Conservation (phyloP, 371 early-diverging fungal genomes). For the Syncephalis plumigaleata region DNA sequence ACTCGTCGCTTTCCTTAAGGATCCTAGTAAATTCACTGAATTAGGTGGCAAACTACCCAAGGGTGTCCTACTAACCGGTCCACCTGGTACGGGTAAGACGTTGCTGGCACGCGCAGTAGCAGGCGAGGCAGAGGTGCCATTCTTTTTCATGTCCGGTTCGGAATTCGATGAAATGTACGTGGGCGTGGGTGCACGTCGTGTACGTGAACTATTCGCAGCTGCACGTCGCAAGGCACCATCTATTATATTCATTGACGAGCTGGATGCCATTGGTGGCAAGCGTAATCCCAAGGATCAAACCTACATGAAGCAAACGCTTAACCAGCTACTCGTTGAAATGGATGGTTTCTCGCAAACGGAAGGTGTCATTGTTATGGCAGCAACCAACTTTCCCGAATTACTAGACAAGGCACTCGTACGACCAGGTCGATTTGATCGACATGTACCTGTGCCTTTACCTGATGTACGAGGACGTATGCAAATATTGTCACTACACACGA, state of each 20-base stretch:
- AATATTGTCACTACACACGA: slow-evolving; percentile 82
- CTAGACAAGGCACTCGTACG: slow-evolving; percentile 94
- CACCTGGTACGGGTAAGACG: slow-evolving; percentile 92
- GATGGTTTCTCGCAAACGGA: slow-evolving; percentile 90
- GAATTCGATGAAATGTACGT: slow-evolving; percentile 56
- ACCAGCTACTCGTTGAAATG: slow-evolving; percentile 89
- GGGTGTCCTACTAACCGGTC: slow-evolving; percentile 98
- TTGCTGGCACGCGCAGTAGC: slow-evolving; percentile 97
- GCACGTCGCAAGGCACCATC: slow-evolving; percentile 56
- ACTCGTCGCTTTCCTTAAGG: slow-evolving; percentile 84
- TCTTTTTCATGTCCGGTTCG: slow-evolving; percentile 96
- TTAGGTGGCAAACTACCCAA: slow-evolving; percentile 93
- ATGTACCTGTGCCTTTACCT: slow-evolving; percentile 89
- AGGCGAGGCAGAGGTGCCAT: slow-evolving; percentile 60
- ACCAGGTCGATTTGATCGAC: slow-evolving; percentile 96
- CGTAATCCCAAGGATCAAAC: slow-evolving; percentile 85
- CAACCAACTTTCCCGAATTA: slow-evolving; percentile 98
- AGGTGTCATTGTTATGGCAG: slow-evolving; percentile 94
- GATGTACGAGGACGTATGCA: slow-evolving; percentile 90
- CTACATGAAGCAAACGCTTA: slow-evolving; percentile 90
- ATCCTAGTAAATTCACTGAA: slow-evolving; percentile 77
- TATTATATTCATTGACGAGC: slow-evolving; percentile 96
- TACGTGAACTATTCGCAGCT: slow-evolving; percentile 95
- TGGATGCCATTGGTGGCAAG: slow-evolving; percentile 97
- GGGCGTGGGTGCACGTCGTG: slow-evolving; percentile 90